These are phyloP conservation scores for Circinella minor DNA, from an alignment of 371 early-diverging fungal genomes.

Conservation along the genomic window DNA sequence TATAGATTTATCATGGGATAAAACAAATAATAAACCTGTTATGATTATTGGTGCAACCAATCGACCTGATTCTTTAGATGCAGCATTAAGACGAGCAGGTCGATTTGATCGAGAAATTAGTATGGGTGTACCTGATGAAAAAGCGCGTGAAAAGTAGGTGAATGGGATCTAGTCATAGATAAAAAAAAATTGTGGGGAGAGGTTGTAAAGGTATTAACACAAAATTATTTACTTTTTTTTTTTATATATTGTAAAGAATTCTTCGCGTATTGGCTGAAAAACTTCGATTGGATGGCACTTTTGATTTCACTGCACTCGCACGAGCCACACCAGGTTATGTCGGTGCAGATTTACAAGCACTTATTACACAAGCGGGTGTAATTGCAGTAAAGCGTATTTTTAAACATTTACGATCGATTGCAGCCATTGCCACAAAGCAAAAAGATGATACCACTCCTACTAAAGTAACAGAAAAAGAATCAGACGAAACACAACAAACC, in stretches of 20 bases:
- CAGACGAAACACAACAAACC: constrained; percentile 36
- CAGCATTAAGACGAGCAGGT: constrained; percentile 97
- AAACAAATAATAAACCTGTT: constrained; percentile 87
- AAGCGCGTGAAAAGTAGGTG: constrained; percentile 83
- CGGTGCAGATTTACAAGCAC: constrained; percentile 97
- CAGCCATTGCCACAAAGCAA: background rate
- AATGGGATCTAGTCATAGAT: background rate
- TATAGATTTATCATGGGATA: constrained; percentile 82
- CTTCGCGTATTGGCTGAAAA: constrained; percentile 90
- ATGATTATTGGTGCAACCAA: constrained; percentile 99
- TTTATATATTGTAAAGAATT: constrained; percentile 60
- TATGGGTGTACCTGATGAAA: constrained; percentile 97
- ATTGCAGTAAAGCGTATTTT: constrained; percentile 94
- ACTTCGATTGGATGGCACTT: constrained; percentile 83
- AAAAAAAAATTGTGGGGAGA: background rate
- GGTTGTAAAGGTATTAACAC: too few relatives aligned
- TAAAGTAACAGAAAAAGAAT: constrained; percentile 32
- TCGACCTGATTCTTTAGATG: constrained; percentile 97
- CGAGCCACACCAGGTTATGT: constrained; percentile 98
- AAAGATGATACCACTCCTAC: background rate
- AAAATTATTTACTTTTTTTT: background rate
- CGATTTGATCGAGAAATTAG: constrained; percentile 98
- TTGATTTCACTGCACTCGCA: constrained; percentile 91
- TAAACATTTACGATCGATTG: constrained; percentile 59
- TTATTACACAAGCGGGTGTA: constrained; percentile 97